phyloP scores from a whole-genome alignment of 192 early-diverging fungal species.

The Coemansia sp. region DNA sequence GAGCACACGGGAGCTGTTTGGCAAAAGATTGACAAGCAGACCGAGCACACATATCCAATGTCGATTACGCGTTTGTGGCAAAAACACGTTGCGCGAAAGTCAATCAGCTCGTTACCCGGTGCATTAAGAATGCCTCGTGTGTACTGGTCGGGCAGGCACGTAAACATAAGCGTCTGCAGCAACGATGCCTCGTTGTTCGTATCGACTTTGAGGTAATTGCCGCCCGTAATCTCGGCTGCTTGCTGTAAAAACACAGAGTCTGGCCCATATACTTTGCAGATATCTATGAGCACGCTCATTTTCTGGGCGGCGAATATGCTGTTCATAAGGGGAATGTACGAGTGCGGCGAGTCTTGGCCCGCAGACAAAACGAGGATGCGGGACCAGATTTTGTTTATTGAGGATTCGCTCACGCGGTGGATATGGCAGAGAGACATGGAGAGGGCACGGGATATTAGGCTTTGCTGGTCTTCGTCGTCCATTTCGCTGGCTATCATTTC shows the following conservation, averaged over 20 bases:
- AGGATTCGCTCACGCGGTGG: slow-evolving; percentile 20
- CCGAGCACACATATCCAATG: slow-evolving; percentile 97
- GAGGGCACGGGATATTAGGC: slow-evolving; percentile 45
- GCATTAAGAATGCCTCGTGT: slow-evolving; percentile 70
- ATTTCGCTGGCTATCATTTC: slow-evolving; percentile 11
- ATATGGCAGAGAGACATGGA: slow-evolving; percentile 55
- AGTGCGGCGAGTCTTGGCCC: slow-evolving; percentile 79
- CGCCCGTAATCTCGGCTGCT: slow-evolving; percentile 85
- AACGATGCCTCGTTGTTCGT: slow-evolving; percentile 63
- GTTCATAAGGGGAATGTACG: slow-evolving; percentile 98
- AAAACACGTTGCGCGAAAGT: slow-evolving; percentile 95
- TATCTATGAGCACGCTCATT: slow-evolving; percentile 84
- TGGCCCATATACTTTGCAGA: slow-evolving; percentile 76
- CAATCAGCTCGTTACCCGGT: slow-evolving; percentile 77
- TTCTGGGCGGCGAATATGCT: slow-evolving; percentile 97
- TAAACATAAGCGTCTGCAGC: slow-evolving; percentile 86
- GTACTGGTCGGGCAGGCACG: slow-evolving; percentile 71
- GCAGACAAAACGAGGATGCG: slow-evolving; percentile 85
- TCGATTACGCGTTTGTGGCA: slow-evolving; percentile 94
- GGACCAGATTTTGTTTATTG: slow-evolving; percentile 53
- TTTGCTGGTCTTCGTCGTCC: slow-evolving; percentile 23
- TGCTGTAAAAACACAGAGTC: slow-evolving; percentile 92
- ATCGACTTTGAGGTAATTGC: slow-evolving; percentile 76
- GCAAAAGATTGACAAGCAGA: slow-evolving; percentile 91
- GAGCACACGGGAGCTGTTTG: slow-evolving; percentile 72